These are phyloP conservation scores for Vitis hybrid DNA, from an alignment of 177 flowering plant species.

Conservation along the genomic window DNA sequence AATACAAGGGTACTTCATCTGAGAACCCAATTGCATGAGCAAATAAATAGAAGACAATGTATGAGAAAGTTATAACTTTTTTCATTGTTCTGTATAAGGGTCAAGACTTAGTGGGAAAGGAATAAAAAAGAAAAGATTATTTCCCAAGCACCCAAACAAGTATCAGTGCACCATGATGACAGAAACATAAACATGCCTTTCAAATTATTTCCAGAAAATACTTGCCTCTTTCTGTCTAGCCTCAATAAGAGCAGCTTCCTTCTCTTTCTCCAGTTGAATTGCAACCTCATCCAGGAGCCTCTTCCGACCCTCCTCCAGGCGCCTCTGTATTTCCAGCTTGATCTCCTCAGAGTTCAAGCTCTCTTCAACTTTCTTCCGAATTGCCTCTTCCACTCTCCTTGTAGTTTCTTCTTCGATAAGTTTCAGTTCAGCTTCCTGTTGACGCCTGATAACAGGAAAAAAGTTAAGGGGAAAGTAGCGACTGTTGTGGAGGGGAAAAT, in stretches of 20 bases:
- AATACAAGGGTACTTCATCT: too few species aligned
- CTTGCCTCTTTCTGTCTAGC: slow-evolving; percentile 78
- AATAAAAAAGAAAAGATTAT: too few species aligned
- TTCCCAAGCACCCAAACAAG: too few species aligned
- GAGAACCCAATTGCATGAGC: too few species aligned
- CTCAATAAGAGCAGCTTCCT: slow-evolving; percentile 70
- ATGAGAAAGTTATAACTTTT: too few species aligned
- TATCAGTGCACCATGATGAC: not conserved
- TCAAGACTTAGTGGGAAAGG: too few species aligned
- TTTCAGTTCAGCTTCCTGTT: slow-evolving; percentile 86
- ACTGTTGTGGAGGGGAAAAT: slow-evolving; percentile 11
- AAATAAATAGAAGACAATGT: too few species aligned
- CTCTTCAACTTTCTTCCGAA: slow-evolving; percentile 75
- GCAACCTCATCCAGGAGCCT: slow-evolving; percentile 73
- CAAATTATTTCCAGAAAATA: slow-evolving; percentile 7
- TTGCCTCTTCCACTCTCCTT: slow-evolving; percentile 85
- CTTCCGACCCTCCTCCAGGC: slow-evolving; percentile 81
- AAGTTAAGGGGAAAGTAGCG: slow-evolving; percentile 29
- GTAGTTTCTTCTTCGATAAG: slow-evolving; percentile 94
- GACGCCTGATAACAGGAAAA: slow-evolving; percentile 65
- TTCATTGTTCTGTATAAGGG: too few species aligned
- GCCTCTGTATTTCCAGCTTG: slow-evolving; percentile 62
- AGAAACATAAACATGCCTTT: not conserved
- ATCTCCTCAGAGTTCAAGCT: slow-evolving; percentile 71
- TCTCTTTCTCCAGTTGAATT: slow-evolving; percentile 83